Evolutionary conservation across 257 asterid genomes (phyloP).

Genomic region (Lycium ferocissimum): DNA sequence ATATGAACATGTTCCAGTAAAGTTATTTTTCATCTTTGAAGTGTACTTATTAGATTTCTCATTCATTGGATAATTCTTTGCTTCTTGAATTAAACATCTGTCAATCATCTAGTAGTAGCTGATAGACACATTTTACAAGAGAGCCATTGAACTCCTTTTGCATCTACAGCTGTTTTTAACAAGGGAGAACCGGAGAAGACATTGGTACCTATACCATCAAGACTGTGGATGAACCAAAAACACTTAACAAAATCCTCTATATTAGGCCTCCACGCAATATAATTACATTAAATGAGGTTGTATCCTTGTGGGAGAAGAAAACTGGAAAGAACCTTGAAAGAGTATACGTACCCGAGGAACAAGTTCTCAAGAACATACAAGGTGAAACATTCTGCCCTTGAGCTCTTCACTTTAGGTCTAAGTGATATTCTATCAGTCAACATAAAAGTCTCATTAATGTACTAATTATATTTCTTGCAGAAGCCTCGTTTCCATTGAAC

Average conservation of each 20-base stretch:
- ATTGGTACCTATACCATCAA: conserved; percentile 65
- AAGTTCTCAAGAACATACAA: conserved; percentile 58
- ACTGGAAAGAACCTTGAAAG: conserved; percentile 69
- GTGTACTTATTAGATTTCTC: background rate
- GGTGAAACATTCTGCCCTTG: conserved; percentile 39
- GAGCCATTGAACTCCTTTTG: too few relatives aligned
- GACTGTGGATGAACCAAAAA: conserved; percentile 73
- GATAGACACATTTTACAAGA: too few relatives aligned
- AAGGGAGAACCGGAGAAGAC: conserved; percentile 48
- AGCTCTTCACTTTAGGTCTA: background rate
- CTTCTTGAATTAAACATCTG: too few relatives aligned
- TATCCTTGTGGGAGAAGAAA: conserved; percentile 77
- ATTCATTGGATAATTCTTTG: background rate
- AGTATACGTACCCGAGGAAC: conserved; percentile 57
- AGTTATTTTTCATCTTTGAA: too few relatives aligned
- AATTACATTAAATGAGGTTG: conserved; percentile 58
- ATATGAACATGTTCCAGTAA: background rate
- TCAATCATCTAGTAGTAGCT: too few relatives aligned
- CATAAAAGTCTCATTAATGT: background rate
- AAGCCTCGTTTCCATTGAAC: conserved; percentile 55
- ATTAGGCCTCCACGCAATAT: conserved; percentile 60
- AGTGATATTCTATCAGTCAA: background rate
- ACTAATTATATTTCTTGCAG: conserved; percentile 41
- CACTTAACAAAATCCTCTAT: conserved; percentile 66
- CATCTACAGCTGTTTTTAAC: conserved; percentile 58